Percentiles rank a stretch among this genome's conserved stretches.
Evolutionary conservation across 78 protist genomes (phyloP).

Genomic region (Pigoraptor vietnamica): DNA sequence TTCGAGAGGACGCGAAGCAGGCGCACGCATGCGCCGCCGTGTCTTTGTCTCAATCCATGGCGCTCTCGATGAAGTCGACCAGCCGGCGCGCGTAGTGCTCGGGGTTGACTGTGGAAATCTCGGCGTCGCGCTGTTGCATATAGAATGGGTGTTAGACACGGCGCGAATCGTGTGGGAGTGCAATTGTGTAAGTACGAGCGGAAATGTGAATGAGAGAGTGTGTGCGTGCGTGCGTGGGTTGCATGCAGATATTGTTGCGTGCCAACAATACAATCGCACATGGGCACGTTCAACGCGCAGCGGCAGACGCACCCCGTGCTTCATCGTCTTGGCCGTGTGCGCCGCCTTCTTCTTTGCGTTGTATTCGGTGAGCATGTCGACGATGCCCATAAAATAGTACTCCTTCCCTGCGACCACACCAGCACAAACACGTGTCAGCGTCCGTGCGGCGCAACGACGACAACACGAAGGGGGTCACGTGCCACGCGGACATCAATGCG

Average conservation of each 20-base stretch:
- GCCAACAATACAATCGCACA: background rate
- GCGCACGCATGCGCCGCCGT: background rate
- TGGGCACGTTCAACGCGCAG: background rate
- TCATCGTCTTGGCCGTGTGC: constrained; percentile 4
- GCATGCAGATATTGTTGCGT: background rate
- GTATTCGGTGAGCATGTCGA: constrained; percentile 36
- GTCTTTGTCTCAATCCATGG: background rate
- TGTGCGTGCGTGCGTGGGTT: background rate
- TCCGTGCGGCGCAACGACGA: background rate
- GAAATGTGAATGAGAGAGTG: background rate
- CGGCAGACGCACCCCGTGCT: background rate
- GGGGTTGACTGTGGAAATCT: background rate
- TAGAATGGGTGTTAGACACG: background rate
- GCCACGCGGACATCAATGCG: too few relatives aligned
- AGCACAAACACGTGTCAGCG: background rate
- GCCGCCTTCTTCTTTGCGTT: constrained; percentile 19
- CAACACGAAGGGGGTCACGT: too few relatives aligned
- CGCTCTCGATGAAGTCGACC: background rate
- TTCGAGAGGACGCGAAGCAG: background rate
- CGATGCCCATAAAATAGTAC: constrained; percentile 44
- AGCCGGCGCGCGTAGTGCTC: background rate
- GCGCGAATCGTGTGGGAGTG: too few relatives aligned
- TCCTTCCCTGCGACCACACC: background rate
- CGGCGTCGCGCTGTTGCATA: background rate
- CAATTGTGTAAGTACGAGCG: background rate